A percentile compares a stretch with the other conserved stretches of the same genome.
These are phyloP conservation scores for Harringtonia lauricola DNA, from an alignment of 2,329 filamentous ascomycete genomes.

Conservation along the genomic window DNA sequence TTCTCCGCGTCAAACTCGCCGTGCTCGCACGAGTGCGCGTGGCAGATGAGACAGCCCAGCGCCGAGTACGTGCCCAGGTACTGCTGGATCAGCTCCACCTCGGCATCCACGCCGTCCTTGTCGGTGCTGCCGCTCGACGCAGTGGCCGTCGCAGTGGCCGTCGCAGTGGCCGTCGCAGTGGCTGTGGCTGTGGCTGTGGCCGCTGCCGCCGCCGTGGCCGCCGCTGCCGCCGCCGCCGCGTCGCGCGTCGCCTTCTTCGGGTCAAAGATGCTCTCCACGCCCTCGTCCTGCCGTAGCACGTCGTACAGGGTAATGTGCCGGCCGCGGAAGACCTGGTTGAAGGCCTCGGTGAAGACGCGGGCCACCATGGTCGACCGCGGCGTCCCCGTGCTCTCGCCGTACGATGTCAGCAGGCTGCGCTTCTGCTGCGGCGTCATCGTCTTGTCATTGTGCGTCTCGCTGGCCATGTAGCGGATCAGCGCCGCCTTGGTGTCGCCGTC, in stretches of 20 bases:
- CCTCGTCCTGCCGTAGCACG: conserved; percentile 41
- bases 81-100: conserved; percentile 29
- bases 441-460: conserved; percentile 30
- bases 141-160: not conserved
- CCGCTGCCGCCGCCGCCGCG: conserved; percentile 17
- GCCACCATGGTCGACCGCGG: conserved; percentile 32
- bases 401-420: conserved; percentile 36
- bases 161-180: not conserved
- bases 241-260: conserved; percentile 42
- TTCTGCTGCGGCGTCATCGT: conserved; percentile 44
- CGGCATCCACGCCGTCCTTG: conserved; percentile 20
- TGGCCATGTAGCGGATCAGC: conserved; percentile 42
- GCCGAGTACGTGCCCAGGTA: conserved; percentile 43
- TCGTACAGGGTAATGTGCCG: conserved; percentile 37
- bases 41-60: conserved; percentile 48
- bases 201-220: not conserved
- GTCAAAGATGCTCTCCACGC: conserved; percentile 41
- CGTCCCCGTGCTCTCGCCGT: conserved; percentile 23
- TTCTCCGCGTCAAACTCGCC: conserved; percentile 45
- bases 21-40: conserved; percentile 49
- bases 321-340: conserved; percentile 41
- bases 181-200: not conserved
- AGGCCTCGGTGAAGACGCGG: conserved; percentile 43
- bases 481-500: conserved; percentile 40
- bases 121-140: not conserved